Evolutionary conservation across 108 stramenopile genomes (phyloP).

Genomic region (Cyclotella baltica): DNA sequence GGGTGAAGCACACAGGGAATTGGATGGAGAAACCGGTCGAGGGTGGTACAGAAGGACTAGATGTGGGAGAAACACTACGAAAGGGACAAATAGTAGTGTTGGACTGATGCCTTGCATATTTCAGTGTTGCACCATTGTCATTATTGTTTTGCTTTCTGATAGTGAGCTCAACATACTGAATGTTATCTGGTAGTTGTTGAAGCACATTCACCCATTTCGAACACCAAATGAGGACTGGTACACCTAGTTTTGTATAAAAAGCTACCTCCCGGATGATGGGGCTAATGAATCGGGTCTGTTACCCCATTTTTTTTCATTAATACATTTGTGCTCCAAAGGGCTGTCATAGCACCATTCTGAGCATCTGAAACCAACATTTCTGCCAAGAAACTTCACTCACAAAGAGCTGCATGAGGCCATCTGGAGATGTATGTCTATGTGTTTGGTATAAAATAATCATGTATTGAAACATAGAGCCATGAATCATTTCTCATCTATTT

Average conservation of each 20-base stretch:
- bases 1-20: too few relatives aligned
- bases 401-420: neutral
- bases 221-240: neutral
- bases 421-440: neutral
- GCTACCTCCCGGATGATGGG: neutral
- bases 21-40: too few relatives aligned
- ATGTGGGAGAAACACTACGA: too few relatives aligned
- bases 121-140: neutral
- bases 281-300: neutral
- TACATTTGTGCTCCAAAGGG: neutral
- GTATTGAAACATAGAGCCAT: conserved; percentile 1
- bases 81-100: conserved; percentile 5
- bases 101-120: neutral
- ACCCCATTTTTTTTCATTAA: neutral
- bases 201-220: too few relatives aligned
- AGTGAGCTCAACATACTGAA: neutral
- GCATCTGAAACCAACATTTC: conserved; percentile 4
- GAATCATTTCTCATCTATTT: conserved; percentile 15
- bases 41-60: too few relatives aligned
- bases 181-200: too few relatives aligned
- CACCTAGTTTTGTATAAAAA: neutral
- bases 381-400: conserved; percentile 16
- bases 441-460: neutral
- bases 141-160: conserved; percentile 6
- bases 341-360: conserved; percentile 13